phyloP scores from a whole-genome alignment of 176 grass and related monocot species.

The Microstegium vimineum region DNA sequence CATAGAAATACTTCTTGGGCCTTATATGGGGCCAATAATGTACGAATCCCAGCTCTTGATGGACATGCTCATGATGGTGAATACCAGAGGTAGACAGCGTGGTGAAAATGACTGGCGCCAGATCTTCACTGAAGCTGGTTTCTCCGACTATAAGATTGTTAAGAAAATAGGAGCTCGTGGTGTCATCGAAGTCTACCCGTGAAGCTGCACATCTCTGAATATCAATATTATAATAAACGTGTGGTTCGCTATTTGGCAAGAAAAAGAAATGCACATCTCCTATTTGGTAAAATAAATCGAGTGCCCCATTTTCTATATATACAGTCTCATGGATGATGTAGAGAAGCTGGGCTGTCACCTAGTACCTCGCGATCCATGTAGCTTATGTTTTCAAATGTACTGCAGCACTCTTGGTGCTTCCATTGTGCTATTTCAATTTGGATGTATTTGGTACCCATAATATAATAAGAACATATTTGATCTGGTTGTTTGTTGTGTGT shows the following conservation, averaged over 20 bases:
- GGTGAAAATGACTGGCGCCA: slow-evolving; percentile 25
- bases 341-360: background rate
- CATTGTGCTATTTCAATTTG: background rate
- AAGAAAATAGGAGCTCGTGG: background rate
- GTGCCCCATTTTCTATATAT: too few species aligned
- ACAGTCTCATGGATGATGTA: background rate
- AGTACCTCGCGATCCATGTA: background rate
- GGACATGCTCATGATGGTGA: slow-evolving; percentile 43
- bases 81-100: slow-evolving; percentile 23
- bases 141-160: background rate
- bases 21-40: background rate
- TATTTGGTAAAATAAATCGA: background rate
- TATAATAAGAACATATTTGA: background rate
- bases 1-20: slow-evolving; percentile 24
- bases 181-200: background rate
- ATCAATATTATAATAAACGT: background rate
- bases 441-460: background rate
- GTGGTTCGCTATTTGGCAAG: background rate
- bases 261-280: too few species aligned
- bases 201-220: background rate
- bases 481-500: background rate
- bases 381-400: background rate
- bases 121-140: background rate
- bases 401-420: background rate
- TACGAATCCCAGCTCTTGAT: slow-evolving; percentile 18